Percentiles rank a stretch among this genome's conserved stretches.
These are phyloP conservation scores for Triticum urartu DNA, from an alignment of 176 grass and related monocot species.

Conservation along the genomic window DNA sequence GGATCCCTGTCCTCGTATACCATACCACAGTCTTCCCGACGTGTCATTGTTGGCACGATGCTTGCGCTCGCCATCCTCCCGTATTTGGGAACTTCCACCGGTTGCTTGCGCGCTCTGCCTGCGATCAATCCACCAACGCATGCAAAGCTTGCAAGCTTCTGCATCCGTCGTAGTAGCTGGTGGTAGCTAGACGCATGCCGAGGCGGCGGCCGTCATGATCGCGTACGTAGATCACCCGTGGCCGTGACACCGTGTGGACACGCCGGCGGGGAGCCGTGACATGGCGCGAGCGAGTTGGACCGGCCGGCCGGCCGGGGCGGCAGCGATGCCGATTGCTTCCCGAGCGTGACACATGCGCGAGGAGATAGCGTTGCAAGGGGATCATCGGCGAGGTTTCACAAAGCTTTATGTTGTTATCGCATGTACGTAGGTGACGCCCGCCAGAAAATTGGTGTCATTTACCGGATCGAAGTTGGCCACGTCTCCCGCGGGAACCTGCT, in stretches of 20 bases:
- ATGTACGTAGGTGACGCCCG: background rate
- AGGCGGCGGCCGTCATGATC: background rate
- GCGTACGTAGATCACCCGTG: background rate
- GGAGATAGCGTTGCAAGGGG: background rate
- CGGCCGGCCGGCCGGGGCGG: too few relatives aligned
- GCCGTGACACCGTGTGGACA: background rate
- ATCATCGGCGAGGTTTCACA: background rate
- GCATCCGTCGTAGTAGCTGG: background rate
- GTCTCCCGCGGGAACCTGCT: background rate
- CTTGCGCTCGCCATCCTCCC: background rate
- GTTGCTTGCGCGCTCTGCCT: conserved; percentile 1
- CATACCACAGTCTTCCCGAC: background rate
- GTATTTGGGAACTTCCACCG: background rate
- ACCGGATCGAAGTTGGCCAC: background rate
- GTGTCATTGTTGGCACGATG: background rate
- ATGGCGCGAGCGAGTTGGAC: background rate
- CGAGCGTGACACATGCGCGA: background rate
- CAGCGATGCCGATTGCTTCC: background rate
- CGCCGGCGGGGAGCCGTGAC: background rate
- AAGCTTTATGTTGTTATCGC: background rate
- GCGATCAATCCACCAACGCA: background rate
- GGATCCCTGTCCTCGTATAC: background rate
- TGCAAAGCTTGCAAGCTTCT: background rate
- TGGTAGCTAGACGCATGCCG: background rate
- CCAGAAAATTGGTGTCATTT: background rate